Conservation (phyloP, 1,139 yeast species). For the Wickerhamomyces sp. region DNA sequence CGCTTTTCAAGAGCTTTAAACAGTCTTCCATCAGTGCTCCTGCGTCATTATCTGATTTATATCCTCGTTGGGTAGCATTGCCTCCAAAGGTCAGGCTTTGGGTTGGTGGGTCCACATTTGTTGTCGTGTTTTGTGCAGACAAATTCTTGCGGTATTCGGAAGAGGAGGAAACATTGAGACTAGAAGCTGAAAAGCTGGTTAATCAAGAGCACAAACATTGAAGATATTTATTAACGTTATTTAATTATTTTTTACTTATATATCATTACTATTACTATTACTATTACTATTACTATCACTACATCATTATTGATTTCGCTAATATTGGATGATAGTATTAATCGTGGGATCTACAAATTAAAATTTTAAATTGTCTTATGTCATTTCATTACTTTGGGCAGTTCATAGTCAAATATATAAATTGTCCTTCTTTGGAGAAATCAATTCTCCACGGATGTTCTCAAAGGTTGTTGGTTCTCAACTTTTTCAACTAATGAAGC, state of each 20-base stretch:
- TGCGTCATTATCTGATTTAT: constrained; percentile 2
- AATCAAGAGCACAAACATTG: not conserved
- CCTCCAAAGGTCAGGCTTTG: constrained; percentile 19
- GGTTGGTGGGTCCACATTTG: constrained; percentile 19
- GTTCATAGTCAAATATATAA: too few species aligned
- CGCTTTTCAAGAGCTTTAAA: not conserved
- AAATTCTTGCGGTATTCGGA: constrained; percentile 13
- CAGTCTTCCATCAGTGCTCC: not conserved
- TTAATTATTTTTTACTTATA: too few species aligned
- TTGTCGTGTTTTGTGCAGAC: constrained; percentile 19
- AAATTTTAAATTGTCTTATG: too few species aligned
- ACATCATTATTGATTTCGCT: too few species aligned
- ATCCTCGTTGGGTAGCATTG: constrained; percentile 13
- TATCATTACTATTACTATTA: too few species aligned
- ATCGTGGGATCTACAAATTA: too few species aligned
- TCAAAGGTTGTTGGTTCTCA: constrained; percentile 12
- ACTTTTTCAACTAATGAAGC: constrained; percentile 13
- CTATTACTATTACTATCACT: too few species aligned
- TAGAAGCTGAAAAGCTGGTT: constrained; percentile 8
- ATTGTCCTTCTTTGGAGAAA: too few species aligned
- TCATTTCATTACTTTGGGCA: too few species aligned
- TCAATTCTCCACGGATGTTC: constrained; percentile 13
- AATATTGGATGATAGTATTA: too few species aligned
- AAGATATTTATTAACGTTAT: too few species aligned
- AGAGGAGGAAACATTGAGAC: constrained; percentile 6